phyloP scores from a whole-genome alignment of 305 asterid species.

The Solanum hybrid region DNA sequence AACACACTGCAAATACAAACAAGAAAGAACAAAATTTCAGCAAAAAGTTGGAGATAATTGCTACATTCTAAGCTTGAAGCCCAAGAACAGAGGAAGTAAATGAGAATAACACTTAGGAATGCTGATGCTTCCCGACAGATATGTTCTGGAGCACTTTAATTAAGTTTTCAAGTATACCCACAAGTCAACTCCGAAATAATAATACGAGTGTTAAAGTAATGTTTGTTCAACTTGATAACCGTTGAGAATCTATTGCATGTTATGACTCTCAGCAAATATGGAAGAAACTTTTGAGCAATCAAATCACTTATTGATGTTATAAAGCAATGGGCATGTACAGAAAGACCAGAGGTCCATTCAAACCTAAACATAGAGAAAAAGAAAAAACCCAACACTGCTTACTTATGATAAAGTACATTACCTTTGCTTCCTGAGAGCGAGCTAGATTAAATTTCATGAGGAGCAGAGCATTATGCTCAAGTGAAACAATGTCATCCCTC shows the following conservation, averaged over 20 bases:
- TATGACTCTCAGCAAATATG: not conserved
- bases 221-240: not conserved
- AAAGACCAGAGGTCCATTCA: not conserved
- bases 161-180: not conserved
- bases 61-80: not conserved
- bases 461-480: constrained; percentile 59
- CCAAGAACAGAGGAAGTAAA: not conserved
- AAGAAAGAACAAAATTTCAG: not conserved
- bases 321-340: not conserved
- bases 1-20: constrained; percentile 36
- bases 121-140: not conserved
- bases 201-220: not conserved
- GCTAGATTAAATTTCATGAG: constrained; percentile 35
- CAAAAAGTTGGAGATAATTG: not conserved
- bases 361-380: not conserved
- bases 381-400: not conserved
- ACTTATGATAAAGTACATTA: constrained; percentile 15
- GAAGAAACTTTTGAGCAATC: not conserved
- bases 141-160: not conserved
- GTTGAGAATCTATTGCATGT: not conserved
- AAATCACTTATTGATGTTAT: not conserved
- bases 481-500: constrained; percentile 51
- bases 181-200: not conserved
- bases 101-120: not conserved
- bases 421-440: constrained; percentile 47